These are phyloP conservation scores for Plasmodium inui DNA, from an alignment of 169 alveolate genomes.

Conservation along the genomic window DNA sequence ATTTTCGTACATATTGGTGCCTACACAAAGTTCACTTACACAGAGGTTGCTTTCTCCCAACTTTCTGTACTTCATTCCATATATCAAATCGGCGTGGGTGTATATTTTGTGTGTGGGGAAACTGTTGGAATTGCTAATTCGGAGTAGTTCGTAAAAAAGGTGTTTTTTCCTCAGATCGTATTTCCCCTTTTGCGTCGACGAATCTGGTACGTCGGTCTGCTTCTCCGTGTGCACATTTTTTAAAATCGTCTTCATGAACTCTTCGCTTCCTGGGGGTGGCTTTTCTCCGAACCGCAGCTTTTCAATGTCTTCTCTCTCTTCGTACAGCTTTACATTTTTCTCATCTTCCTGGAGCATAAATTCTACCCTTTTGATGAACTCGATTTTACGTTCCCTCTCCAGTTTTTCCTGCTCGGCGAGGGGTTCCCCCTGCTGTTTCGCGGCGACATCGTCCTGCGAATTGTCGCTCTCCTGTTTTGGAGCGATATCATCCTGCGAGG, in stretches of 20 bases:
- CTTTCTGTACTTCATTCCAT: conserved; percentile 81
- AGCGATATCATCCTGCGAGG: neutral
- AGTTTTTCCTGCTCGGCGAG: neutral
- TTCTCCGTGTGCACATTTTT: conserved; percentile 4
- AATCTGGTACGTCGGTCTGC: neutral
- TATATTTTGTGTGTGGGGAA: conserved; percentile 61
- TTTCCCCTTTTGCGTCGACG: neutral
- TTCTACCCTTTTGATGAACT: conserved; percentile 59
- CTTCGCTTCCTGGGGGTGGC: conserved; percentile 56
- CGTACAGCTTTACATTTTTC: conserved; percentile 23
- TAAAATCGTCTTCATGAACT: conserved; percentile 32
- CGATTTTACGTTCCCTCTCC: conserved; percentile 34
- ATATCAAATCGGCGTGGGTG: conserved; percentile 52
- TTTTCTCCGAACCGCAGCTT: conserved; percentile 45
- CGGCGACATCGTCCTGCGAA: neutral
- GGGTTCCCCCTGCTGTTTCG: neutral
- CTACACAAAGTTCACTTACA: conserved; percentile 86
- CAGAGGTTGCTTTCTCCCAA: conserved; percentile 83
- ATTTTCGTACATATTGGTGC: conserved; percentile 85
- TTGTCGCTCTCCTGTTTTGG: neutral
- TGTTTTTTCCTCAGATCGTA: conserved; percentile 30
- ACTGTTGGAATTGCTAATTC: conserved; percentile 56
- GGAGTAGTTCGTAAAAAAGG: conserved; percentile 40
- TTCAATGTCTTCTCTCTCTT: conserved; percentile 51
- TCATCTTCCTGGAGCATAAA: conserved; percentile 46